Base-by-base conservation (phyloP, 2,329 filamentous ascomycete genomes). In the Tothia fuscella region DNA sequence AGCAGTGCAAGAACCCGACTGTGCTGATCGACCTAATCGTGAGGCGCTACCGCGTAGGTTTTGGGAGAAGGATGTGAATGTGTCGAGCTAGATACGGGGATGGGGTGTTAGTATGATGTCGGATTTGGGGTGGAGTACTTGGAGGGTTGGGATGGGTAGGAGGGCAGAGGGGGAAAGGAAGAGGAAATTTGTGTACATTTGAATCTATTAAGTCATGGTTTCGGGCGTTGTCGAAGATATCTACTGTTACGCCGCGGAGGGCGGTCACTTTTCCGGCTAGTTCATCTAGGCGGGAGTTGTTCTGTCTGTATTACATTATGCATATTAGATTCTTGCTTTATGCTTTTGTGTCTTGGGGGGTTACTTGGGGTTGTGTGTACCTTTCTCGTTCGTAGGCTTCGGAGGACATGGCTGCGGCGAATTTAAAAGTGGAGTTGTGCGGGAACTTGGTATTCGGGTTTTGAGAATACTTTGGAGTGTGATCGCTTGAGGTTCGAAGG, bases 181-280 rank as follows among this genome's bases (percentile, higher is more conserved):
- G 19, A 34, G n/a, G n/a, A n/a, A n/a, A n/a, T n/a, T n/a, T n/a
- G n/a, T n/a, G n/a, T n/a, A n/a, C n/a, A 79, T 63, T n/a, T n/a
- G n/a, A n/a, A n/a, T 98, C 86, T 51, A 98, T 83, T 48, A 93
- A 76, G 50, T 82, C 77, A 54, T 96, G 89, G 53, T 84, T 77
- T 45, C 86, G 78, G 38, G 91, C 91, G 59, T 91, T 87, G 65
- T 96, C 88, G 72, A 96, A 95, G 56, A 98, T 98, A 67, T 98
- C 87, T 50, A 96, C 78, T 31, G 91, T 98, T 38, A 98, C 86
- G 61, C 83, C 84, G 56, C 89, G 86, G 48, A 98, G 75, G 40
- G 87, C 86, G 14, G 84, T 84, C 42, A 96, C 88, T 67, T 98
- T 98, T 50, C 78, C 74, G 13, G 83, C 82, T 28, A 98, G 81